Evolutionary conservation across 2,329 filamentous ascomycete species (phyloP).

Genomic region (Raffaelea ambrosiae): DNA sequence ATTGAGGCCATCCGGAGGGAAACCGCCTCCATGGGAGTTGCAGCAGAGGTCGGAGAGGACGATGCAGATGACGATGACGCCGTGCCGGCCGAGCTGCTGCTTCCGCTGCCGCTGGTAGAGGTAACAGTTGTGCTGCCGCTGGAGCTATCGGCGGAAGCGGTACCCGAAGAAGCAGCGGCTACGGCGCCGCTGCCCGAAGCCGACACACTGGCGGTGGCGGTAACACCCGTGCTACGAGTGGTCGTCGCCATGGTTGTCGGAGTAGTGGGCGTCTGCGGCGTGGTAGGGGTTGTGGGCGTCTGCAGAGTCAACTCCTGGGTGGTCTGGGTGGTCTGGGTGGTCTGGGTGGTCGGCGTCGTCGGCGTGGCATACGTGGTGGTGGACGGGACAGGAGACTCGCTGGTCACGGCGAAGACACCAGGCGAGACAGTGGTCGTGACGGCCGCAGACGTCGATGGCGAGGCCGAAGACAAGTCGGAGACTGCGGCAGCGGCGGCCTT

Average conservation of each 20-base stretch:
- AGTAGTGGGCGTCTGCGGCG: neutral
- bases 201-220: neutral
- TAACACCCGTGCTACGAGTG: neutral
- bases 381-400: neutral
- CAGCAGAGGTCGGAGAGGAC: neutral
- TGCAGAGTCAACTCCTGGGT: neutral
- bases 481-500: neutral
- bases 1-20: neutral
- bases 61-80: neutral
- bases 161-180: too few species aligned
- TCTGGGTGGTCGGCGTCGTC: neutral
- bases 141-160: neutral
- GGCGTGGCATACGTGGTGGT: neutral
- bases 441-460: too few species aligned
- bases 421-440: neutral
- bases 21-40: neutral
- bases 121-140: neutral
- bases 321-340: neutral
- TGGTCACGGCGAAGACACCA: slow-evolving; percentile 8
- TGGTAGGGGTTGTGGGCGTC: neutral
- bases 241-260: neutral
- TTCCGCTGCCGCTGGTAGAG: neutral
- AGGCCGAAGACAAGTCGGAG: too few species aligned
- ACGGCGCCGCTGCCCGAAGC: neutral
- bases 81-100: neutral